These are phyloP conservation scores for Aspergillus unguis DNA, from an alignment of 2,329 filamentous ascomycete species.

Conservation along the genomic window DNA sequence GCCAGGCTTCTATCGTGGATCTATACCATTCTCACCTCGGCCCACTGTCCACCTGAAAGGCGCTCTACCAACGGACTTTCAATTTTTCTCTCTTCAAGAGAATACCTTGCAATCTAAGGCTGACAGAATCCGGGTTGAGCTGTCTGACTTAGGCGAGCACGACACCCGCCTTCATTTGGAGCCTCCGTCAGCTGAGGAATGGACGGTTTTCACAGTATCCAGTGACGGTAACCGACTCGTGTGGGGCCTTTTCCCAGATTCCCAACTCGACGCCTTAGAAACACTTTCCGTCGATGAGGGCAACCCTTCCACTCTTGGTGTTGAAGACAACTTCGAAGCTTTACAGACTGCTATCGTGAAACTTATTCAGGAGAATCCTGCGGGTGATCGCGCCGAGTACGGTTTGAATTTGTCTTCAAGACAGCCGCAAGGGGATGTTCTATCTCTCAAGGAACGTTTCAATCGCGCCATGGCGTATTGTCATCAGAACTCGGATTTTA, in stretches of 20 bases:
- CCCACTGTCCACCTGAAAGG: slow-evolving; percentile 25
- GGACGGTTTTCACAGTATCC: slow-evolving; percentile 77
- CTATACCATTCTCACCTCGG: slow-evolving; percentile 24
- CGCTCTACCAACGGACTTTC: slow-evolving; percentile 31
- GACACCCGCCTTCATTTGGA: slow-evolving; percentile 56
- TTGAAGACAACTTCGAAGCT: slow-evolving; percentile 77
- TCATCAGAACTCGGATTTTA: slow-evolving; percentile 74
- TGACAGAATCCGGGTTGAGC: slow-evolving; percentile 41
- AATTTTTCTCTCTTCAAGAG: slow-evolving; percentile 25
- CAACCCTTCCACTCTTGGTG: slow-evolving; percentile 47
- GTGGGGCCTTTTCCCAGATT: slow-evolving; percentile 61
- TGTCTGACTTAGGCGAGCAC: slow-evolving; percentile 37
- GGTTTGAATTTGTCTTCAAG: slow-evolving; percentile 10
- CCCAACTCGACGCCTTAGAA: slow-evolving; percentile 61
- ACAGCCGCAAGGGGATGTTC: slow-evolving; percentile 5
- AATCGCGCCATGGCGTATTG: slow-evolving; percentile 73
- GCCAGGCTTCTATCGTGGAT: slow-evolving; percentile 33
- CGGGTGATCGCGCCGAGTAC: slow-evolving; percentile 56
- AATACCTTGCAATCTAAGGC: slow-evolving; percentile 31
- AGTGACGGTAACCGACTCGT: slow-evolving; percentile 67
- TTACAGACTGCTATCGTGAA: slow-evolving; percentile 76
- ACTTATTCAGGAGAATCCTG: slow-evolving; percentile 78
- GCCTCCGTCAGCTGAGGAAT: slow-evolving; percentile 77
- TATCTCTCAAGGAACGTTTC: slow-evolving; percentile 37
- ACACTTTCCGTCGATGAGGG: slow-evolving; percentile 50